Base-by-base conservation (phyloP, 2,329 filamentous ascomycete species). In the Cladosporium sp. region DNA sequence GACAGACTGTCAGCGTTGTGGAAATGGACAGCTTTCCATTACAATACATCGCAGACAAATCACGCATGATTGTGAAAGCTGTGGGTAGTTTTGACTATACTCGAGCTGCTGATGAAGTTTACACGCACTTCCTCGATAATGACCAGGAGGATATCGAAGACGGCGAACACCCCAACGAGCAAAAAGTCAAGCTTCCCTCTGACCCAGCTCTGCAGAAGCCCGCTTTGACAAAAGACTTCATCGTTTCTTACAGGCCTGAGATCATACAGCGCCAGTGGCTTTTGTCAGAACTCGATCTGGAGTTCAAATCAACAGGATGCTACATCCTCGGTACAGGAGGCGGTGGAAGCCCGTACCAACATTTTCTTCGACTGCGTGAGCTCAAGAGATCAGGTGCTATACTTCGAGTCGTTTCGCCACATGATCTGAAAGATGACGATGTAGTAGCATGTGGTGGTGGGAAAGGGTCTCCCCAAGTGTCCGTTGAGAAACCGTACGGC, bases 21-120 rank as follows among this genome's bases (percentile, higher is more conserved):
- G 78, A 82, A 57, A 71, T 78, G 56, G 78, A 81, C 48, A 72
- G 63, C 15, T 59, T 84, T 7, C 80, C 80, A 0, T 62, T 85
- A 30, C 75, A 76, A 53, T 69, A 83, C 75, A 67, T 77, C 67
- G 39, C 75, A 67, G 47, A 82, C 76, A 68, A 79, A 50, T 64
- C 69, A 2, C 63, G 70, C 2, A 69, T 72, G 51, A 69, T 84
- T 13, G 76, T 83, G 8, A 72, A 79, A 44, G 80, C 82, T 1
- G 80, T 78, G 0, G 82, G 82, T 4, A 70, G 75, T 41, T 66
- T 76, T 13, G 70, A 72, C 52, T 69, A 63, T 38, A 60, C 63
- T 22, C 58, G 64, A 36, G 56, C 61, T 19, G 58, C 66, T 44
- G 70, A 27, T 9, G 22, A 27, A 27, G 9, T 9, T 27, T 4